These are phyloP conservation scores for Pyronema domesticum DNA, from an alignment of 495 filamentous ascomycete genomes.

Conservation along the genomic window DNA sequence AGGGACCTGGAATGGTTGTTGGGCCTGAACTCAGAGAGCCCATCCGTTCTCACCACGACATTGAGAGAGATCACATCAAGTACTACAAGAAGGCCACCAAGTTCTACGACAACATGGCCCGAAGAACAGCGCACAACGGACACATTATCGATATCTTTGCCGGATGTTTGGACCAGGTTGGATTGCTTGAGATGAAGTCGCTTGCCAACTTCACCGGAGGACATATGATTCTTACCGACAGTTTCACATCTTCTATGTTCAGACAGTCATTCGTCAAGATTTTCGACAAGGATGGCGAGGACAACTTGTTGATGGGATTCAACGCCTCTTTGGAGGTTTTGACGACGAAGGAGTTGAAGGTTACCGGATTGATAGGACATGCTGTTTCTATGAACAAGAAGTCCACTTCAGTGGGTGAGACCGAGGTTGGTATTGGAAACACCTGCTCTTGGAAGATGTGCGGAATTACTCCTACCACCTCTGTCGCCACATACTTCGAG, in stretches of 20 bases:
- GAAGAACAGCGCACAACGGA: constrained; percentile 87
- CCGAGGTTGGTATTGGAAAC: constrained; percentile 95
- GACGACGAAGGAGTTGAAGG: constrained; percentile 95
- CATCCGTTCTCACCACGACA: constrained; percentile 96
- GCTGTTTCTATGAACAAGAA: constrained; percentile 96
- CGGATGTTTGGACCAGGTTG: constrained; percentile 95
- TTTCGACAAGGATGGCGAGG: constrained; percentile 89
- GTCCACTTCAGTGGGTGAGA: constrained; percentile 89
- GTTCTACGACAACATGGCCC: constrained; percentile 97
- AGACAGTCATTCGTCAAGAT: constrained; percentile 96
- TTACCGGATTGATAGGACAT: constrained; percentile 94
- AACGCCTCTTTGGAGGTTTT: constrained; percentile 93
- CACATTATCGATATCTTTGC: constrained; percentile 97
- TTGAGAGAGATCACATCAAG: constrained; percentile 96
- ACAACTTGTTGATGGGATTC: constrained; percentile 95
- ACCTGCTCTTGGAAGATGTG: constrained; percentile 99
- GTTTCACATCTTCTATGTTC: constrained; percentile 98
- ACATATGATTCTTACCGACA: constrained; percentile 96
- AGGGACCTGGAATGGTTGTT: constrained; percentile 93
- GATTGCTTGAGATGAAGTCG: constrained; percentile 96
- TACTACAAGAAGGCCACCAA: constrained; percentile 99
- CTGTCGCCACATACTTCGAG: constrained; percentile 94
- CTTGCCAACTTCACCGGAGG: constrained; percentile 90
- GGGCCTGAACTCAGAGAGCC: constrained; percentile 93
- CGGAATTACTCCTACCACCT: constrained; percentile 81